Evolutionary conservation across 2,329 filamentous ascomycete genomes (phyloP), one percentile per base, ranked within the genome.

Genomic region (Beauveria sp.): DNA sequence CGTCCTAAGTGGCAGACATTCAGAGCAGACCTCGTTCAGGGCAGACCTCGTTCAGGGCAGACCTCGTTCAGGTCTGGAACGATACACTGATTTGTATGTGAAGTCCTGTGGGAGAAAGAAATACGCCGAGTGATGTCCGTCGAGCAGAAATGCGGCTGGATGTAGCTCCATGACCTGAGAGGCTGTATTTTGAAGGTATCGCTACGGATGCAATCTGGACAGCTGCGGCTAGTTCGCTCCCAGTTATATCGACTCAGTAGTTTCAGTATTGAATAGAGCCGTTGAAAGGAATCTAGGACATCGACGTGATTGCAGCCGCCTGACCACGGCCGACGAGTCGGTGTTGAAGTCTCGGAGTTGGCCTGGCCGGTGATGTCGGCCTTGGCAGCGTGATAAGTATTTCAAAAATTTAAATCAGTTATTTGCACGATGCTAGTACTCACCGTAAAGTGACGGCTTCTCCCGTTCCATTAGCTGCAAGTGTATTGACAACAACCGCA

Each of bases 391-490:
- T 60, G 58, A 4, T 60, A 53, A 46, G 58, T 54, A 10, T 26
- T 20, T 5, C 12, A 10, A 10, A 20, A 5, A 2, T 20, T 9
- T 4, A 2, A n/a, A n/a, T 20, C 14, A 20, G 18, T 34, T 2
- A 2, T 26, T 38, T 30, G 2, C 0, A 8, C 5, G 1, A 26
- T 18, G 24, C 40, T 46, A 24, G 45, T n/a, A 1, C 12, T 1
- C 1, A 18, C 3, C 3, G 1, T 38, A 1, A 6, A 60, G 58
- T 1, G 51, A 55, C 50, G 50, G 51, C 28, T 60, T 50, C 42
- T 60, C 51, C 6, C 43, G 58, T 10, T 30, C 30, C 4, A 50
- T 50, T 14, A 60, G 50, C 42, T 60, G 58, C 58, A 50, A 54
- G 50, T 60, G 58, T 16, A 14, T 28, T 24, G 50, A 60, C 28